These are phyloP conservation scores for Nakazawaea sp. DNA, from an alignment of 805 yeast species.

Conservation along the genomic window DNA sequence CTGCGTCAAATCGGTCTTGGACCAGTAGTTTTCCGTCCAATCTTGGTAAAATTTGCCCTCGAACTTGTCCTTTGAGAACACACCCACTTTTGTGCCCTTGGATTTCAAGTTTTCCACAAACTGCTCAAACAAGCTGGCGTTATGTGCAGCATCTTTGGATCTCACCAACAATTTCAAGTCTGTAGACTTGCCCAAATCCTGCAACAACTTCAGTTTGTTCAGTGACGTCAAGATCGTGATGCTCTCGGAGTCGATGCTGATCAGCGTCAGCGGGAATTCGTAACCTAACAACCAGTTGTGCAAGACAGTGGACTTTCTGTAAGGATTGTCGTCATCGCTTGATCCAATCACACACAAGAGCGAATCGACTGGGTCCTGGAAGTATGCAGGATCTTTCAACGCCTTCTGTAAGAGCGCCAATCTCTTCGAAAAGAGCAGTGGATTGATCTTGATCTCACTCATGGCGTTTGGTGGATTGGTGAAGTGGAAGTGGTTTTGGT, in stretches of 20 bases:
- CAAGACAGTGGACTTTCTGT: conserved; percentile 76
- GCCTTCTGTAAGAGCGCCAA: conserved; percentile 35
- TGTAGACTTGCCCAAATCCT: conserved; percentile 39
- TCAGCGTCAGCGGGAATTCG: conserved; percentile 89
- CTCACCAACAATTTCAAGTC: conserved; percentile 55
- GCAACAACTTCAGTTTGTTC: conserved; percentile 78
- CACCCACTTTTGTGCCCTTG: conserved; percentile 48
- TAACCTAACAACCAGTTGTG: conserved; percentile 93
- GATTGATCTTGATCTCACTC: conserved; percentile 56
- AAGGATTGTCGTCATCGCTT: conserved; percentile 81
- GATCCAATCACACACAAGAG: conserved; percentile 75
- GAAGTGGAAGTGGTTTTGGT: background rate
- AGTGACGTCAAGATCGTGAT: conserved; percentile 68
- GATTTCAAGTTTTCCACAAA: conserved; percentile 40
- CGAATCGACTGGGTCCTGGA: conserved; percentile 36
- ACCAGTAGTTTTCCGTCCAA: conserved; percentile 47
- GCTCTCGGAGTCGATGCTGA: conserved; percentile 55
- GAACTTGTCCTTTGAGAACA: conserved; percentile 68
- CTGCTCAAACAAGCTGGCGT: conserved; percentile 56
- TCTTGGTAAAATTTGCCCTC: conserved; percentile 81
- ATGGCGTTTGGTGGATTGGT: conserved; percentile 23
- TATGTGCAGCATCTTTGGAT: conserved; percentile 75
- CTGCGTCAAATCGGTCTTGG: conserved; percentile 29
- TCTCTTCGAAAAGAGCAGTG: conserved; percentile 44
- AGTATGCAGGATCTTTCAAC: conserved; percentile 21